Evolutionary conservation across 495 filamentous ascomycete species (phyloP), one percentile per base, ranked within the genome.

Genomic region (Neurospora sp.): DNA sequence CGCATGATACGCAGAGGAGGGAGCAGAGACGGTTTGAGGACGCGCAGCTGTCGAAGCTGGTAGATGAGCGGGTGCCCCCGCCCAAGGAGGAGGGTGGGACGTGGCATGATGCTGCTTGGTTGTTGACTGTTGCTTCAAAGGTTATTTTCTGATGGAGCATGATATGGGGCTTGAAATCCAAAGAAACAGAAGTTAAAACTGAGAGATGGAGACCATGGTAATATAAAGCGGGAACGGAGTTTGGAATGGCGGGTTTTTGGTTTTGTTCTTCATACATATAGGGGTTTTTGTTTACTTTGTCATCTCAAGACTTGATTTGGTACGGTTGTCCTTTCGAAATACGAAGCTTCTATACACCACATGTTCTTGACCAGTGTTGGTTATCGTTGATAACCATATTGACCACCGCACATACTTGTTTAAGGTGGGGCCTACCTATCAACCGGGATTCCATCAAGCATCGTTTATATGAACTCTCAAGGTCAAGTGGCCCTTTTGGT

Each of bases 21-120:
- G 42, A 70, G 10, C 78, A 73, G 39, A 76, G 79, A 16, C 72
- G 76, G 61, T 73, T 79, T 44, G 75, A 76, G 16, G 75, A 72
- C 9, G 53, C 53, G 14, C 53, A 65, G 4, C 48, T 74, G 22
- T 72, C 74, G 7, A 68, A 73, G 22, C 35, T 70, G 40, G 35
- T 73, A 1, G 74, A 76, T 37, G 76, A 78, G 69, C 42, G 42
- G 7, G 74, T 85, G 40, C 85, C 84, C 39, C 83, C 85, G 0
- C 85, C 85, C 1, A 82, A 81, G 68, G 75, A 80, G 69, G 84
- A 89, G 69, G 85, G 84, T 14, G 88, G 90, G 16, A 89, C 88
- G 9, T 96, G 92, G 94, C 87, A 91, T 73, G 94, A 97, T 83
- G 94, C 92, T 42, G 87, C 91, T 37, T 97, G 93, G 94, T 81